A percentile compares a stretch with the other conserved stretches of the same genome.
Conservation (phyloP, 257 asterid genomes). For the Solanum chilense region DNA sequence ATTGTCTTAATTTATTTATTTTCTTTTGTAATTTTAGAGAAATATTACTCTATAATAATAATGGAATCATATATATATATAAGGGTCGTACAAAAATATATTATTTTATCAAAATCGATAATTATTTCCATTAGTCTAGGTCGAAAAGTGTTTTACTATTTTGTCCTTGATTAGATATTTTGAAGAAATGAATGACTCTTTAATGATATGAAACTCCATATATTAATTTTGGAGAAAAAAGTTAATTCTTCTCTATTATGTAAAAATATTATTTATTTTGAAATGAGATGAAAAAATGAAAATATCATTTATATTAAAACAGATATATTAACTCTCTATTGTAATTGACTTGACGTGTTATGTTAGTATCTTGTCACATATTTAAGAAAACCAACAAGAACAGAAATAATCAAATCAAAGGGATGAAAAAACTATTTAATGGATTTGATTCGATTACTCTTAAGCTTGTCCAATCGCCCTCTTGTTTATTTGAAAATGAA, state of each 20-base stretch:
- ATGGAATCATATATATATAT: too few relatives aligned
- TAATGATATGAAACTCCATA: background rate
- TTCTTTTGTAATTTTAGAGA: too few relatives aligned
- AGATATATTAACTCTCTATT: background rate
- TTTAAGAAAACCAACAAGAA: background rate
- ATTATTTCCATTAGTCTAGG: too few relatives aligned
- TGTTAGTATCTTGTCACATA: background rate
- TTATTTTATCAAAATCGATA: too few relatives aligned
- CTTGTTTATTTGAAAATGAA: background rate
- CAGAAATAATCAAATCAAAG: background rate
- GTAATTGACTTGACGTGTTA: background rate
- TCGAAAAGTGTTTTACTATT: background rate
- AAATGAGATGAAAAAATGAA: too few relatives aligned
- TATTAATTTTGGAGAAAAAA: background rate
- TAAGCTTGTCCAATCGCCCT: background rate
- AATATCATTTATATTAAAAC: background rate
- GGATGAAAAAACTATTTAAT: background rate
- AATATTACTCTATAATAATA: too few relatives aligned
- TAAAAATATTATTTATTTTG: background rate
- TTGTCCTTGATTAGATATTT: background rate
- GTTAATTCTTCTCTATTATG: background rate
- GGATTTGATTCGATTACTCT: background rate
- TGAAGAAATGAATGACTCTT: background rate
- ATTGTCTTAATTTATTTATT: too few relatives aligned
- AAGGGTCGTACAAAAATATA: too few relatives aligned